Conservation (phyloP, 1,284 basidiomycete species). For the Puccinia polysora region DNA sequence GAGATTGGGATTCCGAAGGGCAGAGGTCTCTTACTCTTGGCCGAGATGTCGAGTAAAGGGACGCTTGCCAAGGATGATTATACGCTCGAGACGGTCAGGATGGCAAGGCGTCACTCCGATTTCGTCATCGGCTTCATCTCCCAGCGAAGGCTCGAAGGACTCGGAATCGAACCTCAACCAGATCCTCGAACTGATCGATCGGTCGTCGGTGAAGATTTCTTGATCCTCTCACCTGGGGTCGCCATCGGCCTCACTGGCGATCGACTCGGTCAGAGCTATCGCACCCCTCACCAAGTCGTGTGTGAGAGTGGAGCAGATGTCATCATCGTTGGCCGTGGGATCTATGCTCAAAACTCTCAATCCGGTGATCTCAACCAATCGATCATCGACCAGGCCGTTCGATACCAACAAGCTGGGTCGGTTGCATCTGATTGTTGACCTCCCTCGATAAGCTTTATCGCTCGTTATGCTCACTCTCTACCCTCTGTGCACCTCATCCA, state of each 20-base stretch:
- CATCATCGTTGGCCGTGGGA: slow-evolving; percentile 94
- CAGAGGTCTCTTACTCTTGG: slow-evolving; percentile 82
- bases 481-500: no score
- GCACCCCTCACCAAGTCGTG: slow-evolving; percentile 82
- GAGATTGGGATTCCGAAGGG: slow-evolving; percentile 77
- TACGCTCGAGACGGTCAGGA: slow-evolving; percentile 75
- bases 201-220: slow-evolving; percentile 65
- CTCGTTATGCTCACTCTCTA: background rate
- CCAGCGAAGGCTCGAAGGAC: slow-evolving; percentile 57
- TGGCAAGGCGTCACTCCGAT: slow-evolving; percentile 73
- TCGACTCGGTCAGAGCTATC: slow-evolving; percentile 90
- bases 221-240: slow-evolving; percentile 90
- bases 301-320: slow-evolving; percentile 84
- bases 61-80: slow-evolving; percentile 79
- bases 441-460: background rate
- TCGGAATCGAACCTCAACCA: slow-evolving; percentile 45
- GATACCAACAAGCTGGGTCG: slow-evolving; percentile 41
- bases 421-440: background rate
- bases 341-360: slow-evolving; percentile 69
- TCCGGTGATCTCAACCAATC: background rate
- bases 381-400: slow-evolving; percentile 20
- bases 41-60: slow-evolving; percentile 93
- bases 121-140: slow-evolving; percentile 97
- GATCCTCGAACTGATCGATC: background rate
- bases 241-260: slow-evolving; percentile 79